These are phyloP conservation scores for Radiomyces spectabilis DNA, from an alignment of 192 early-diverging fungal species.

Conservation along the genomic window DNA sequence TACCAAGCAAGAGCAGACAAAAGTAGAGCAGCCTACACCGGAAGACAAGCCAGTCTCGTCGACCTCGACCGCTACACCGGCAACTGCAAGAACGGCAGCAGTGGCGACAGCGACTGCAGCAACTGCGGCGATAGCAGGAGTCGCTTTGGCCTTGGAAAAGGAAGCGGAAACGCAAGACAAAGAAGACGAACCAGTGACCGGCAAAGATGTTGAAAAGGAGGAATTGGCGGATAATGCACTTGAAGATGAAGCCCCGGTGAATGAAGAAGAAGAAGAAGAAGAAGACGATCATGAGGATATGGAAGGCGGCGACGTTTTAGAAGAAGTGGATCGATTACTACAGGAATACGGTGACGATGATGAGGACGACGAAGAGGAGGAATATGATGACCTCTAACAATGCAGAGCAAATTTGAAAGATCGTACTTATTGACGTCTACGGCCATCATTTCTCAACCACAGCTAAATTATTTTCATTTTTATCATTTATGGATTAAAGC, in stretches of 20 bases:
- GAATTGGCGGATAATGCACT: constrained; percentile 12
- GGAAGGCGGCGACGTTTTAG: constrained; percentile 33
- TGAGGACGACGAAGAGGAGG: no score
- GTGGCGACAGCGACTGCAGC: not conserved
- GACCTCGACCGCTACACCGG: not conserved
- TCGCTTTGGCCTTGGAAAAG: not conserved
- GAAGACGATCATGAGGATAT: no score
- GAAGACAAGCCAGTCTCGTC: not conserved
- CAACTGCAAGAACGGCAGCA: not conserved
- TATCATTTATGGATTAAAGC: no score
- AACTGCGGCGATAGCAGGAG: not conserved
- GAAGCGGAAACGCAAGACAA: not conserved
- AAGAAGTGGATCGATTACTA: constrained; percentile 42
- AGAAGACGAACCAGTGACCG: not conserved
- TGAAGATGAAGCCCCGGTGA: constrained; percentile 41
- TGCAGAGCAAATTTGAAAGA: no score
- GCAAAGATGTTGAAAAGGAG: not conserved
- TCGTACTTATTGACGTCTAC: no score
- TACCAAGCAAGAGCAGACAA: not conserved
- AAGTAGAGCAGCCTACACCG: not conserved
- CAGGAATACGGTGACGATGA: constrained; percentile 14
- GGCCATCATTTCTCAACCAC: no score
- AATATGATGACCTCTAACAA: no score
- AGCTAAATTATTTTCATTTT: no score
- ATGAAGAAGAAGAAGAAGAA: constrained; percentile 12